Percentiles rank a stretch among this genome's conserved stretches.
Conservation (phyloP, 164 flowering plant genomes). For the Buxus sempervirens region DNA sequence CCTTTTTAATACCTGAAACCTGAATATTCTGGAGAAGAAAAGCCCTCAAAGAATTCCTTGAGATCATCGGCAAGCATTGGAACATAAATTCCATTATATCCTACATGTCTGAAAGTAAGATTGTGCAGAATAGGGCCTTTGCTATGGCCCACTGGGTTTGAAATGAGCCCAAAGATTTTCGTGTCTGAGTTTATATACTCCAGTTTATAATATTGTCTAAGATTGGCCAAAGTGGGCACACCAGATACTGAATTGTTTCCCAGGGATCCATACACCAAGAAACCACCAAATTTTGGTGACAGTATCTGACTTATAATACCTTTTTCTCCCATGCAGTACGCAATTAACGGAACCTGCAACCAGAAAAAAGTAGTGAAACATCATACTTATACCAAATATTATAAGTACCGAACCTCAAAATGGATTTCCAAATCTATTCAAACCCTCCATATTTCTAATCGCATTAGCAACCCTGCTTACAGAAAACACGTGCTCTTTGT, state of each 20-base stretch:
- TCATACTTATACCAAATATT: not conserved
- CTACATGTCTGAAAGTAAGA: conserved; percentile 39
- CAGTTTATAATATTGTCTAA: conserved; percentile 36
- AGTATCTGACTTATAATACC: conserved; percentile 53
- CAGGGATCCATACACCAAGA: conserved; percentile 38
- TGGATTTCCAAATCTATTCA: too few relatives aligned
- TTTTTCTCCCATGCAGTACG: conserved; percentile 41
- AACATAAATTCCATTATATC: conserved; percentile 46
- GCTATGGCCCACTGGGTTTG: conserved; percentile 57
- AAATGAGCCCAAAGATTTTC: conserved; percentile 47
- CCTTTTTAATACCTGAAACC: conserved; percentile 37
- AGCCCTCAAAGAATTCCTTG: conserved; percentile 34
- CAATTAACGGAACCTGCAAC: conserved; percentile 48
- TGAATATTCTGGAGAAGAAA: conserved; percentile 38
- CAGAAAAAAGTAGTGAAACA: not conserved
- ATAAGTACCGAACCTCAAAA: too few relatives aligned
- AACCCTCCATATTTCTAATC: too few relatives aligned
- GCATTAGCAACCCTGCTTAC: too few relatives aligned
- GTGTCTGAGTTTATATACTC: conserved; percentile 32
- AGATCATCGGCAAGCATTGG: conserved; percentile 49
- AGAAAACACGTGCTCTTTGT: too few relatives aligned
- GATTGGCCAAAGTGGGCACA: conserved; percentile 37
- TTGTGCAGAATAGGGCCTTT: conserved; percentile 53
- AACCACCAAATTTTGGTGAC: conserved; percentile 49
- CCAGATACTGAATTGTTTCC: conserved; percentile 40